Percentiles rank a stretch among this genome's conserved stretches.
Evolutionary conservation across 1,284 basidiomycete genomes (phyloP).

Genomic region (Peniophora sp.): DNA sequence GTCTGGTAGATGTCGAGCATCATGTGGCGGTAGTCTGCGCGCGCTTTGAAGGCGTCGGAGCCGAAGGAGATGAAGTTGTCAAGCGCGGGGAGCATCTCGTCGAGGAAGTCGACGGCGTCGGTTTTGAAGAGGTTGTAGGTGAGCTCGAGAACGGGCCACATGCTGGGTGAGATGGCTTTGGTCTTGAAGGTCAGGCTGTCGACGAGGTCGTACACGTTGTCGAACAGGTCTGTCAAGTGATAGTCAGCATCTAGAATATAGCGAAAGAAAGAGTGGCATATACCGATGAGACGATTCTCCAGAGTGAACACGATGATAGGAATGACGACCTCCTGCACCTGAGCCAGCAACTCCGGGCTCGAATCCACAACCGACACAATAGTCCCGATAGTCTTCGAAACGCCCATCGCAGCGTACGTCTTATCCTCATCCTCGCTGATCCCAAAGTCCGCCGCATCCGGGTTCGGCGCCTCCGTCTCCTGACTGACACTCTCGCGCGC

Average conservation of each 20-base stretch:
- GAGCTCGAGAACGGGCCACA: constrained; percentile 85
- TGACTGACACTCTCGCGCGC: constrained; percentile 57
- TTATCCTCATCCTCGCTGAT: constrained; percentile 67
- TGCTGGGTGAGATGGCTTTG: constrained; percentile 65
- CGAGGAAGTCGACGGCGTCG: constrained; percentile 80
- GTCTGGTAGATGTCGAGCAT: constrained; percentile 80
- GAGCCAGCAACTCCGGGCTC: constrained; percentile 67
- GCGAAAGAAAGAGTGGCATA: constrained; percentile 12
- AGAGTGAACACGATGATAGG: constrained; percentile 76
- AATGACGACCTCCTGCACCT: constrained; percentile 77
- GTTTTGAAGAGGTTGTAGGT: constrained; percentile 83
- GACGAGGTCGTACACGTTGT: constrained; percentile 83
- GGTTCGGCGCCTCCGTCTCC: constrained; percentile 39
- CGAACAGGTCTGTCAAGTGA: constrained; percentile 62
- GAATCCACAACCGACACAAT: constrained; percentile 69
- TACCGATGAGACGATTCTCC: constrained; percentile 65
- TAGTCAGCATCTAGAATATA: constrained; percentile 1
- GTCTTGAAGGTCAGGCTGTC: constrained; percentile 84
- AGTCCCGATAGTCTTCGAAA: constrained; percentile 74
- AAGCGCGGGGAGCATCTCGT: constrained; percentile 85
- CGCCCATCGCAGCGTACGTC: constrained; percentile 78
- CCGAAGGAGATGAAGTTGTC: constrained; percentile 91
- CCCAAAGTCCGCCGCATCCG: constrained; percentile 42
- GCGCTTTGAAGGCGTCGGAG: constrained; percentile 64
- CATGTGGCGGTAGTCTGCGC: constrained; percentile 75